A percentile compares a stretch with the other conserved stretches of the same genome.
Evolutionary conservation across 2,329 filamentous ascomycete genomes (phyloP).

Genomic region (Penicillium nordicum): DNA sequence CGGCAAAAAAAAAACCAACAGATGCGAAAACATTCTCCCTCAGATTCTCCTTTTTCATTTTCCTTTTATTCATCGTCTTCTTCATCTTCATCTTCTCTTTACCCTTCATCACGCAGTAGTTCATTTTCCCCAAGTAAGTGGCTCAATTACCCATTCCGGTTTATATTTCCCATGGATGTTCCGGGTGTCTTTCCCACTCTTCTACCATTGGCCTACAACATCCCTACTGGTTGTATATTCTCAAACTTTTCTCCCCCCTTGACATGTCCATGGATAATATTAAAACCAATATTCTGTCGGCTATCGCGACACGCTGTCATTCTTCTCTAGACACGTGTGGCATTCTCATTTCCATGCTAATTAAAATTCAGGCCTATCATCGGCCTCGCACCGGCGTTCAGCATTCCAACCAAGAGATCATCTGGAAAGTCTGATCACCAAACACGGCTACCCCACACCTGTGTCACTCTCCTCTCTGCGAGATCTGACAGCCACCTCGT

Average conservation of each 20-base stretch:
- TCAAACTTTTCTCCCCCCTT: slow-evolving; percentile 11
- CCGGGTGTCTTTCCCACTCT: slow-evolving; percentile 1
- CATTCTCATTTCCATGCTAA: slow-evolving; percentile 30
- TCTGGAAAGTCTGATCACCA: slow-evolving; percentile 37
- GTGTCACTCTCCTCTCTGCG: slow-evolving; percentile 39
- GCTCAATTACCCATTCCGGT: slow-evolving; percentile 1
- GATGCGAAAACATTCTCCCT: slow-evolving; percentile 12
- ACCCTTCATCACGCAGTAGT: slow-evolving; percentile 34
- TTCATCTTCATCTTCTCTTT: slow-evolving; percentile 25
- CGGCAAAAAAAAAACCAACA: background rate
- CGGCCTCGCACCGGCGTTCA: slow-evolving; percentile 18
- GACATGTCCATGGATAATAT: background rate
- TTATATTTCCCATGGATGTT: background rate
- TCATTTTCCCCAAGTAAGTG: slow-evolving; percentile 17
- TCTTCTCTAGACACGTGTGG: slow-evolving; percentile 30
- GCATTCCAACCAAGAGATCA: slow-evolving; percentile 31
- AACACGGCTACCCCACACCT: slow-evolving; percentile 39
- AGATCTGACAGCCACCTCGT: slow-evolving; percentile 37
- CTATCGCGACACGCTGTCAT: slow-evolving; percentile 6
- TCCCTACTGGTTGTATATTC: background rate
- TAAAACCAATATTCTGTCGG: slow-evolving; percentile 2
- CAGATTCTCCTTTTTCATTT: slow-evolving; percentile 18
- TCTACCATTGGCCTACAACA: slow-evolving; percentile 8
- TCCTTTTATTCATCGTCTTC: slow-evolving; percentile 20
- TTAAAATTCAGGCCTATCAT: slow-evolving; percentile 26